A percentile compares a stretch with the other conserved stretches of the same genome.
Evolutionary conservation across 257 asterid genomes (phyloP).

Genomic region (Thymus mandschuricus): DNA sequence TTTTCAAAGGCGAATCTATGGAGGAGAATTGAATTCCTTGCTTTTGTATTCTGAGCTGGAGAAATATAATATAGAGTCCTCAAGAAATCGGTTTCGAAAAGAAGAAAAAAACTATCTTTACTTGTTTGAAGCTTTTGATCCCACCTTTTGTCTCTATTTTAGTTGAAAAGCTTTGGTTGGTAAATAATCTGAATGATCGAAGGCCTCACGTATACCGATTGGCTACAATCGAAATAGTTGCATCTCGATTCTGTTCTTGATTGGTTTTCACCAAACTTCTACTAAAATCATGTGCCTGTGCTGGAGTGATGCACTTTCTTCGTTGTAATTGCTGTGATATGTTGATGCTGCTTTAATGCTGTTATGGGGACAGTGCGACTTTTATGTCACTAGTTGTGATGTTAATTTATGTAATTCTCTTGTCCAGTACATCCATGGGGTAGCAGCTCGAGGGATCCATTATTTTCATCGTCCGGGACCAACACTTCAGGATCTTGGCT

Average conservation of each 20-base stretch:
- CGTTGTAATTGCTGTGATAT: neutral
- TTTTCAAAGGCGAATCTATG: neutral
- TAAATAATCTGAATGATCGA: conserved; percentile 5
- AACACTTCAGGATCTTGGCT: conserved; percentile 68
- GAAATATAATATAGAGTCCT: conserved; percentile 10
- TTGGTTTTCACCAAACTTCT: neutral
- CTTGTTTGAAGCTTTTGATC: neutral
- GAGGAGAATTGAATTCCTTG: conserved; percentile 1
- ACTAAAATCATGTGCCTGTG: neutral
- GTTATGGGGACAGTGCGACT: neutral
- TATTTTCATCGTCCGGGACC: conserved; percentile 81
- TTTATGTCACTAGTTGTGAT: neutral
- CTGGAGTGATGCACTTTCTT: neutral
- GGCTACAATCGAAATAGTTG: neutral
- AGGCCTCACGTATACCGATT: neutral
- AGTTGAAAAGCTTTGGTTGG: neutral
- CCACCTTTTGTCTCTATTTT: neutral
- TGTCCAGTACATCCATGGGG: conserved; percentile 70
- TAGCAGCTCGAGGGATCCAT: conserved; percentile 81
- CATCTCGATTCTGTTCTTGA: neutral
- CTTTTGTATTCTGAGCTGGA: conserved; percentile 2
- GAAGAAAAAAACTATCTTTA: neutral
- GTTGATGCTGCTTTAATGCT: conserved; percentile 4
- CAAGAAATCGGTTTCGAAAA: neutral
- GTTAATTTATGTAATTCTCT: neutral